Evolutionary conservation across 73 alveolate genomes (phyloP), one percentile per base, ranked within the genome.

Genomic region (Paramecium tetraurelia): DNA sequence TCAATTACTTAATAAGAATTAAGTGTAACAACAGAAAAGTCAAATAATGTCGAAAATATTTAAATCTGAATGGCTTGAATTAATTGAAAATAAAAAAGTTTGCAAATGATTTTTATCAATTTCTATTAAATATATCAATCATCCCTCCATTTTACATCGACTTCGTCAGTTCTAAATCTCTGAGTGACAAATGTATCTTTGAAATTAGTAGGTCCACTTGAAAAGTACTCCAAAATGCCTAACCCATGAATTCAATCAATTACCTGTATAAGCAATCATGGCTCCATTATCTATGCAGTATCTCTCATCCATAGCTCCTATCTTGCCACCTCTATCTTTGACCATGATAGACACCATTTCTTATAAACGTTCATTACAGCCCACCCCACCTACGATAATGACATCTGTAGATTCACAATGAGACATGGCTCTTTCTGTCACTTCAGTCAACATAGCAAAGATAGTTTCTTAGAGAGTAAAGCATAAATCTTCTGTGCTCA

Each of bases 221-320:
- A 85, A 86, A 93, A 89, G 85, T 93, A 98, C 92, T 97, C 99
- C n/a, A 98, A 72, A 57, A 98, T 72, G n/a, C 86, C 80, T 59
- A 10, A 11, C 24, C 24, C 5, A 58, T 22, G 4, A 4, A 59
- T 59, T 20, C 3, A 50, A 59, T 59, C 1, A 27, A 22, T 1
- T 59, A 35, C 99, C 99, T 18, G 99, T 99, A 97, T 98, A 98
- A 14, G 99, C 99, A 40, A 98, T 98, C 99, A 98, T 98, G 27
- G 99, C 99, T 29, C 99, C 99, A 97, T 98, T 98, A 93, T 98
- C 99, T 40, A 98, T 97, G 85, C 99, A 98, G 93, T 98, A 98
- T 89, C 99, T 96, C 86, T 98, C 99, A 95, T 98, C 99, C 99
- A 97, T 98, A 8, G 99, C 99, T 85, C 99, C 98, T 12, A 98